Evolutionary conservation across 2,329 filamentous ascomycete species (phyloP).

Genomic region (Aspergillus intermedius): DNA sequence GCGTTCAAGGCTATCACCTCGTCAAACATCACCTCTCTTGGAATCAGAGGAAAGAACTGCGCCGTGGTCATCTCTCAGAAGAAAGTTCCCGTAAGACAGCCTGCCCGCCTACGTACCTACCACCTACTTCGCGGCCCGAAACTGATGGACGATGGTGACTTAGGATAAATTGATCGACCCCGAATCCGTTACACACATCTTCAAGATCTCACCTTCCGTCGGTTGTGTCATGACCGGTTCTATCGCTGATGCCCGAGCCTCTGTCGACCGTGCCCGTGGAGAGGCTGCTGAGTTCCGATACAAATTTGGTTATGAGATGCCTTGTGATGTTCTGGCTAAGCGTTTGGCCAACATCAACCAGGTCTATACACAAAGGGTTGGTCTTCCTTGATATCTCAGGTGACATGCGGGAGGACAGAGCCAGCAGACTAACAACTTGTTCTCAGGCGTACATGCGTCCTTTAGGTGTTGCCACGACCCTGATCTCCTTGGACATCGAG

Average conservation of each 20-base stretch:
- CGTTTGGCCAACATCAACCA: conserved; percentile 98
- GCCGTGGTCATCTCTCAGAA: conserved; percentile 97
- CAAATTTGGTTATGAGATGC: conserved; percentile 99
- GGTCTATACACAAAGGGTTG: conserved; percentile 94
- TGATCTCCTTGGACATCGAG: conserved; percentile 91
- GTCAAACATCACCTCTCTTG: conserved; percentile 97
- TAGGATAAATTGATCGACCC: conserved; percentile 99
- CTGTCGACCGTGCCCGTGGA: conserved; percentile 83
- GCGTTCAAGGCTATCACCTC: conserved; percentile 99
- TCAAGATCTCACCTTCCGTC: conserved; percentile 90
- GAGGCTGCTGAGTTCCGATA: conserved; percentile 98
- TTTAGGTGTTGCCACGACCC: conserved; percentile 87
- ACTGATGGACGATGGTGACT: conserved; percentile 9
- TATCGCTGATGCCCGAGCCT: conserved; percentile 92
- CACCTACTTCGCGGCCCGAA: neutral
- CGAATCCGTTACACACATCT: conserved; percentile 92
- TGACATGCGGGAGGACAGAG: neutral
- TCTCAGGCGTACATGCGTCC: conserved; percentile 90
- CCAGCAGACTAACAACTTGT: conserved; percentile 1
- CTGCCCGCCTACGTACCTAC: neutral
- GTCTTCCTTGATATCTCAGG: conserved; percentile 20
- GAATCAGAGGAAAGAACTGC: conserved; percentile 91
- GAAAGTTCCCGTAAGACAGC: conserved; percentile 83
- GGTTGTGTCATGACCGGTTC: conserved; percentile 98
- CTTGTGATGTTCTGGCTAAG: conserved; percentile 93